Percentiles rank a stretch among this genome's conserved stretches.
Conservation (phyloP, 2,329 filamentous ascomycete species). For the Thelonectria rubi region DNA sequence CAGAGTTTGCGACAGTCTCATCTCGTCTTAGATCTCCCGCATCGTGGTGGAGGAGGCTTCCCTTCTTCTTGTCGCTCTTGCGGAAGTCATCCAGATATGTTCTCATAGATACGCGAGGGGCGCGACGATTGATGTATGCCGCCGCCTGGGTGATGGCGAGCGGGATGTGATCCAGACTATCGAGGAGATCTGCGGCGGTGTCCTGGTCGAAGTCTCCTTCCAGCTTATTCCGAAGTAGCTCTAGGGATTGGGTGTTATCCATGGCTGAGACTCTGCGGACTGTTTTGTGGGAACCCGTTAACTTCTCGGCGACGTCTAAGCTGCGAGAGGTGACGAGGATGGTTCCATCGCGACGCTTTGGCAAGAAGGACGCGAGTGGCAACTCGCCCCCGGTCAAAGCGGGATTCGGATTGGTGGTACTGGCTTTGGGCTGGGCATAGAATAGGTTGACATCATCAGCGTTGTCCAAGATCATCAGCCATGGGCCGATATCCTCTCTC, state of each 20-base stretch:
- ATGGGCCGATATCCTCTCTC: no score
- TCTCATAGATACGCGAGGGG: background rate
- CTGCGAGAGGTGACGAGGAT: conserved; percentile 36
- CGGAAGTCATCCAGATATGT: conserved; percentile 9
- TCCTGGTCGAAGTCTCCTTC: conserved; percentile 10
- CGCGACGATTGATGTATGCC: background rate
- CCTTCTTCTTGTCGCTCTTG: background rate
- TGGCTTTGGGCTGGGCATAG: background rate
- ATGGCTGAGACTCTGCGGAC: conserved; percentile 24
- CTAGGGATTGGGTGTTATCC: conserved; percentile 21
- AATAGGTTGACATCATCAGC: conserved; percentile 29
- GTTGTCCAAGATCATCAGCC: conserved; percentile 36
- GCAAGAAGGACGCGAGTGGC: conserved; percentile 26
- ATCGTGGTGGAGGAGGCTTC: background rate
- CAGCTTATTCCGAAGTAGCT: conserved; percentile 27
- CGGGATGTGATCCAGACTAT: background rate
- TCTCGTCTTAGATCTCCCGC: conserved; percentile 2
- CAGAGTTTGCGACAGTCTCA: background rate
- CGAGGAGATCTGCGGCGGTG: background rate
- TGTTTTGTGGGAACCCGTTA: conserved; percentile 21
- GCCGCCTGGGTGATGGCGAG: conserved; percentile 5
- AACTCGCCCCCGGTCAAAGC: background rate
- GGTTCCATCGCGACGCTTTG: conserved; percentile 22
- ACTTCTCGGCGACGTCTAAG: conserved; percentile 19
- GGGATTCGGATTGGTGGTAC: background rate